Evolutionary conservation across 306 rosid genomes (phyloP), one percentile per base, ranked within the genome.

Genomic region (Prunus mume): DNA sequence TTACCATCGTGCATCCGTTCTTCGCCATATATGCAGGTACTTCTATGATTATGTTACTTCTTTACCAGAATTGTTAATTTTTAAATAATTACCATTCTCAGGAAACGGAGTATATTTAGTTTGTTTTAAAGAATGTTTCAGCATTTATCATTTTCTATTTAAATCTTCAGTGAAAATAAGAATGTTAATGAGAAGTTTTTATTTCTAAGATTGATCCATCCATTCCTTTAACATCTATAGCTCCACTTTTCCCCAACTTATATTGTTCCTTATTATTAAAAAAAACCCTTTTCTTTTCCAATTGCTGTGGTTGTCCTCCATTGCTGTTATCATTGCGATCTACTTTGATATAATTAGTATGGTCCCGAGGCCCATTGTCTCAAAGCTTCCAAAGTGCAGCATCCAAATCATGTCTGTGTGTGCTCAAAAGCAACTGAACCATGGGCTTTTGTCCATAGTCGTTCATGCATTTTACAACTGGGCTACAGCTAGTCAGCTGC

Each of bases 11-110:
- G 99, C 96, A 60, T 88, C 93, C 24, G 61, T 91, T 87, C 97
- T 96, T 87, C 98, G 97, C 62, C 93, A 87, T 68, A 75, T 91
- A 81, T 96, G 99, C 97, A 96, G 99, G 99, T 92, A 43, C 45
- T 56, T 70, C 65, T 17, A 24, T 4, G n/a, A 28, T 78, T 68
- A 22, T 51, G 18, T 34, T 50, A 32, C 56, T 12, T 15, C 56
- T 85, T 73, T 80, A 73, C 47, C 71, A 78, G n/a, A 30, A 55
- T 62, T 68, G 41, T 19, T 46, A 55, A 68, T 58, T 57, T 25
- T 30, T 41, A 24, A 24, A 30, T 73, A 25, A 56, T 6, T 69
- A 25, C 49, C 14, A 30, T 17, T 22, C 50, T 28, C 13, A 28
- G 18, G 51, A 28, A 46, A 9, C 22, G 38, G 20, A 65, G 20